These are phyloP conservation scores for Cyberlindnera amylophila DNA, from an alignment of 805 yeast genomes.

Conservation along the genomic window DNA sequence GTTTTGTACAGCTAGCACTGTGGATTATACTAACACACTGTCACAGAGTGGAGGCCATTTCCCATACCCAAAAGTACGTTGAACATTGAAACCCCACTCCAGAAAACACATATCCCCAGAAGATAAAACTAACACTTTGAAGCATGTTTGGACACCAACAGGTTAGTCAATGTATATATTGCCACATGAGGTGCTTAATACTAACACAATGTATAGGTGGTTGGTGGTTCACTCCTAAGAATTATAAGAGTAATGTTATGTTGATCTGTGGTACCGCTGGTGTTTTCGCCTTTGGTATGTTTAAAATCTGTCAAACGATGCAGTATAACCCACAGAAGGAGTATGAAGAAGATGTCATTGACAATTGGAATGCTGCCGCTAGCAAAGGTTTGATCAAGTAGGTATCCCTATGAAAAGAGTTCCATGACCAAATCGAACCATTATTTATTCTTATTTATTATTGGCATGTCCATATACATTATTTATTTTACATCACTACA, in stretches of 20 bases:
- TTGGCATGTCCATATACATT: not conserved
- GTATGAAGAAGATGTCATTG: slow-evolving; percentile 19
- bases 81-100: too few species aligned
- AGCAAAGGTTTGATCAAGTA: slow-evolving; percentile 13
- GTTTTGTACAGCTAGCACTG: too few species aligned
- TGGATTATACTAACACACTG: not conserved
- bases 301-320: slow-evolving; percentile 16
- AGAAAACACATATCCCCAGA: too few species aligned
- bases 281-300: slow-evolving; percentile 17
- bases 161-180: slow-evolving; percentile 13
- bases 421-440: not conserved
- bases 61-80: slow-evolving; percentile 26
- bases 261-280: slow-evolving; percentile 15
- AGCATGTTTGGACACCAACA: slow-evolving; percentile 29
- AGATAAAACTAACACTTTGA: slow-evolving; percentile 5
- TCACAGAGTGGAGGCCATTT: slow-evolving; percentile 21
- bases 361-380: slow-evolving; percentile 25
- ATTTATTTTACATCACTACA: too few species aligned
- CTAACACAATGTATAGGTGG: slow-evolving; percentile 24
- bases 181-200: slow-evolving; percentile 1
- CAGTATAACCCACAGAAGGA: slow-evolving; percentile 20
- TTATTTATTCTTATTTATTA: slow-evolving; percentile 7
- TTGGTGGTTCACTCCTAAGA: slow-evolving; percentile 27
- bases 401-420: not conserved
- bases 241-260: slow-evolving; percentile 20